Conservation (phyloP, 768 basidiomycete species). For the Megacollybia marginata region DNA sequence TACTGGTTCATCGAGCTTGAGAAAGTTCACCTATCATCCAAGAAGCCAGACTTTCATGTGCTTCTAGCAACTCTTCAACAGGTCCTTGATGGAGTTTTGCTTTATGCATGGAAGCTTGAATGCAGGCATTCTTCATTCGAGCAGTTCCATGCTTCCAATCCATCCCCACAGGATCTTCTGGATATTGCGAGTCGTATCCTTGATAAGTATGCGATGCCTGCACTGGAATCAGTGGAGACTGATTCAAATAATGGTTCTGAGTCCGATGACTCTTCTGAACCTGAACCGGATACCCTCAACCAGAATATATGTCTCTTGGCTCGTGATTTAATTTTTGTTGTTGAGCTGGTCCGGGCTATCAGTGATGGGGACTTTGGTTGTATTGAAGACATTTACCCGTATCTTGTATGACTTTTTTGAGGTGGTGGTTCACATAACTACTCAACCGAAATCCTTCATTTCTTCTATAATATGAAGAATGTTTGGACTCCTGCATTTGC, state of each 20-base stretch:
- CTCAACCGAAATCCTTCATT: constrained; percentile 17
- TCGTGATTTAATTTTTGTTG: constrained; percentile 21
- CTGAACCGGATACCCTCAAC: constrained; percentile 10
- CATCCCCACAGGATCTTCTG: constrained; percentile 9
- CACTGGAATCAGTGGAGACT: no score
- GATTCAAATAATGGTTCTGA: not conserved
- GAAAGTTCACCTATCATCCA: constrained; percentile 20
- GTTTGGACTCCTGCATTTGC: constrained; percentile 26
- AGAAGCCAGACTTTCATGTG: constrained; percentile 29
- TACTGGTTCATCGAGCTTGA: constrained; percentile 23
- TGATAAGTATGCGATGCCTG: constrained; percentile 16
- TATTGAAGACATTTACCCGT: constrained; percentile 21
- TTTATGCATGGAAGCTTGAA: constrained; percentile 22
- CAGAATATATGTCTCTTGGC: constrained; percentile 19
- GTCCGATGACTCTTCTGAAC: not conserved
- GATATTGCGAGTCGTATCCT: constrained; percentile 14
- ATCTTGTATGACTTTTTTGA: constrained; percentile 20
- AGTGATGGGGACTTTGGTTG: constrained; percentile 23
- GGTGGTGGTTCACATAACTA: constrained; percentile 26
- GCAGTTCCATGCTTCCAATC: constrained; percentile 18
- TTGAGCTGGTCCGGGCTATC: constrained; percentile 19
- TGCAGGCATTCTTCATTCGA: constrained; percentile 9
- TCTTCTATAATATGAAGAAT: constrained; percentile 14
- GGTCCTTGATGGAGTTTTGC: constrained; percentile 23
- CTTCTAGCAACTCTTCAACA: constrained; percentile 19